Evolutionary conservation across 208 protist genomes (phyloP).

Genomic region (Leishmania turanica): DNA sequence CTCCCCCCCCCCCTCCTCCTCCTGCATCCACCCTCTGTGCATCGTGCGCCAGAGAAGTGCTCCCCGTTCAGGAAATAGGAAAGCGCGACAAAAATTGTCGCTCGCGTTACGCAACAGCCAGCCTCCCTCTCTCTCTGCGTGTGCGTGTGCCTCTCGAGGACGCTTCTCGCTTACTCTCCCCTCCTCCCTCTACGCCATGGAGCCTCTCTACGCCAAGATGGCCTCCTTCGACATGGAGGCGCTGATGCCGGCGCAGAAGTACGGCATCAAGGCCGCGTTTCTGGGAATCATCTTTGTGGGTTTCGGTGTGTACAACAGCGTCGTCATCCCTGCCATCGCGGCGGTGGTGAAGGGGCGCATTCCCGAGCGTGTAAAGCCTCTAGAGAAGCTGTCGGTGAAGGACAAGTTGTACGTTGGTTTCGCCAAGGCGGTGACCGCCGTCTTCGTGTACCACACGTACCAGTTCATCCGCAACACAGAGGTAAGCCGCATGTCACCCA

Average conservation of each 20-base stretch:
- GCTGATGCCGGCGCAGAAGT: constrained; percentile 21
- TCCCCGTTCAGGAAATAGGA: not conserved
- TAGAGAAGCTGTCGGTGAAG: constrained; percentile 43
- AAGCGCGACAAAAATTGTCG: not conserved
- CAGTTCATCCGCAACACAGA: constrained; percentile 48
- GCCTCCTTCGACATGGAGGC: constrained; percentile 15
- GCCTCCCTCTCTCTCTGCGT: not conserved
- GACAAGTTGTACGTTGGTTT: constrained; percentile 66
- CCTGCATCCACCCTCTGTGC: not conserved
- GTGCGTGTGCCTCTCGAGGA: not conserved
- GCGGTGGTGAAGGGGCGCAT: constrained; percentile 43
- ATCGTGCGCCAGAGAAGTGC: not conserved
- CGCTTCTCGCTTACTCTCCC: not conserved
- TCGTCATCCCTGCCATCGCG: constrained; percentile 54
- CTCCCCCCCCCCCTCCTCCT: not conserved
- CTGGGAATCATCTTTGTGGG: constrained; percentile 53
- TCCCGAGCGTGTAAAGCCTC: constrained; percentile 40
- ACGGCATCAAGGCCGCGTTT: constrained; percentile 31
- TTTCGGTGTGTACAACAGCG: constrained; percentile 63
- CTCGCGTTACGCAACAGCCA: not conserved
- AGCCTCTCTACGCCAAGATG: constrained; percentile 1
- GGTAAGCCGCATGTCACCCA: constrained; percentile 45
- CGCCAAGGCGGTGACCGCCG: constrained; percentile 53
- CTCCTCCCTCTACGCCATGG: constrained; percentile 1
- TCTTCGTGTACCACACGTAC: constrained; percentile 74